Conservation (phyloP, 345 rosid genomes). For the sweet orange (Citrus sinensis) region DVS_A1.0 CM039161.1:5485001-5485500, state of each 20-base stretch:
- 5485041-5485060: no score
- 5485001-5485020: background rate
- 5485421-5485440: no score
- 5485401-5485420: slow-evolving; percentile 34
- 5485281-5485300: slow-evolving; percentile 74
- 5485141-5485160: background rate
- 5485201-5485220: no score
- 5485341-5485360: slow-evolving; percentile 37
- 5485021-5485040: background rate
- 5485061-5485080: no score
- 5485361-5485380: slow-evolving; percentile 7
- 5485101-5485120: background rate
- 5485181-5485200: background rate
- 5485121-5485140: background rate
- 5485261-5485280: slow-evolving; percentile 85
- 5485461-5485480: background rate
- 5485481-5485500: background rate
- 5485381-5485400: slow-evolving; percentile 15
- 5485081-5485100: background rate
- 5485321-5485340: slow-evolving; percentile 57
- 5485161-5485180: background rate
- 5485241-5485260: slow-evolving; percentile 40
- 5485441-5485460: background rate
- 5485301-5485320: slow-evolving; percentile 77
- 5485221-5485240: background rate